Conservation (phyloP, 2,329 filamentous ascomycete genomes). For the Aspergillus floridensis region DNA sequence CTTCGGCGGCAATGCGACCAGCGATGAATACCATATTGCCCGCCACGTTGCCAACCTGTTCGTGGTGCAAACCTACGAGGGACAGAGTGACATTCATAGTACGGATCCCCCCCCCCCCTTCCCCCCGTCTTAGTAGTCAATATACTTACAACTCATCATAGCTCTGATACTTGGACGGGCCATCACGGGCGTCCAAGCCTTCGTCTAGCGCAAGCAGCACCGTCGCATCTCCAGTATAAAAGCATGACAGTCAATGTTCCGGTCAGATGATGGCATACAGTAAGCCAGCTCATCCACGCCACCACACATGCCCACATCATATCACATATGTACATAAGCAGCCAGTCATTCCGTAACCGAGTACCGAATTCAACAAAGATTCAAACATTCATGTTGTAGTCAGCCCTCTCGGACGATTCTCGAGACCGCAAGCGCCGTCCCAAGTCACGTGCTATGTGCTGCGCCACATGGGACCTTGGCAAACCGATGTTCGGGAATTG, state of each 20-base stretch:
- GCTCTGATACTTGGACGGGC: constrained; percentile 67
- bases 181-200: constrained; percentile 75
- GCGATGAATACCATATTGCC: constrained; percentile 93
- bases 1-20: constrained; percentile 97
- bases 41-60: constrained; percentile 94
- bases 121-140: not conserved
- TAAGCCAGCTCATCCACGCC: no score
- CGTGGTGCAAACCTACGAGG: constrained; percentile 97
- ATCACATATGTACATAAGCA: not conserved
- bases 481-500: not conserved
- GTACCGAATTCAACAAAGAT: no score
- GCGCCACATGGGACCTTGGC: not conserved
- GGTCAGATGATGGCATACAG: no score
- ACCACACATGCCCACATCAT: not conserved
- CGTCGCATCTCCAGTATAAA: not conserved
- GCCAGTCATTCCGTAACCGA: not conserved
- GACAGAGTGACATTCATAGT: constrained; percentile 97
- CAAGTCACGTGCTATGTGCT: not conserved
- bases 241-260: not conserved
- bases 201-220: constrained; percentile 53
- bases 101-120: constrained; percentile 46
- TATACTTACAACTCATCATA: constrained; percentile 31
- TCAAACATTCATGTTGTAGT: not conserved
- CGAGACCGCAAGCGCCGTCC: not conserved
- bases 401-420: not conserved